A percentile compares a stretch with the other conserved stretches of the same genome.
These are phyloP conservation scores for Cylindrotheca closterium DNA, from an alignment of 108 stramenopile species.

Conservation along the genomic window DNA sequence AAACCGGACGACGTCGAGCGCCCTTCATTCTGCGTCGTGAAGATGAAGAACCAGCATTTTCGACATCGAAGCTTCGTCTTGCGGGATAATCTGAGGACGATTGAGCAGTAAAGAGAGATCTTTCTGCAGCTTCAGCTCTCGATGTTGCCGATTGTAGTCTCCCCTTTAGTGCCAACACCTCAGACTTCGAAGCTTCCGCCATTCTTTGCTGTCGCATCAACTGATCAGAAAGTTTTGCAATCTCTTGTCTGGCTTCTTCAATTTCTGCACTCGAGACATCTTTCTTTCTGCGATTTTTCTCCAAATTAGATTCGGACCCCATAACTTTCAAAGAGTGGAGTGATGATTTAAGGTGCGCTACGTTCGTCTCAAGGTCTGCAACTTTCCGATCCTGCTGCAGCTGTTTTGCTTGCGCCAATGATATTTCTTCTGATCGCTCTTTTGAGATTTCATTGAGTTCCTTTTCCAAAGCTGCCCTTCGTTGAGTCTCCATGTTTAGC, in stretches of 20 bases:
- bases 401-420: slow-evolving; percentile 46
- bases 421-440: slow-evolving; percentile 66
- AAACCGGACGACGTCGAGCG: slow-evolving; percentile 12
- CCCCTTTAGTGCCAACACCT: slow-evolving; percentile 69
- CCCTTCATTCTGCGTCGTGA: slow-evolving; percentile 32
- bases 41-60: slow-evolving; percentile 17
- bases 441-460: slow-evolving; percentile 68
- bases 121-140: slow-evolving; percentile 63
- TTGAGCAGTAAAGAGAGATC: slow-evolving; percentile 18
- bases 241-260: slow-evolving; percentile 39
- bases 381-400: slow-evolving; percentile 65
- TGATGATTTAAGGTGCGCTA: slow-evolving; percentile 50
- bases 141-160: slow-evolving; percentile 62
- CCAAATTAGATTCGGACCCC: too few relatives aligned
- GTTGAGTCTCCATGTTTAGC: slow-evolving; percentile 44
- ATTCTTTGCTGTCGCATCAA: slow-evolving; percentile 64
- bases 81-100: neutral
- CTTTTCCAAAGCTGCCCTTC: slow-evolving; percentile 54
- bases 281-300: neutral
- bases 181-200: slow-evolving; percentile 52
- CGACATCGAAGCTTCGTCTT: slow-evolving; percentile 28
- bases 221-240: slow-evolving; percentile 65
- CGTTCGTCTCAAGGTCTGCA: slow-evolving; percentile 53
- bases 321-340: slow-evolving; percentile 16
- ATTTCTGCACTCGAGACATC: slow-evolving; percentile 10